Percentiles rank a stretch among this genome's conserved stretches.
phyloP scores from a whole-genome alignment of 2,329 filamentous ascomycete genomes.

The Juglanconis sp. region DNA sequence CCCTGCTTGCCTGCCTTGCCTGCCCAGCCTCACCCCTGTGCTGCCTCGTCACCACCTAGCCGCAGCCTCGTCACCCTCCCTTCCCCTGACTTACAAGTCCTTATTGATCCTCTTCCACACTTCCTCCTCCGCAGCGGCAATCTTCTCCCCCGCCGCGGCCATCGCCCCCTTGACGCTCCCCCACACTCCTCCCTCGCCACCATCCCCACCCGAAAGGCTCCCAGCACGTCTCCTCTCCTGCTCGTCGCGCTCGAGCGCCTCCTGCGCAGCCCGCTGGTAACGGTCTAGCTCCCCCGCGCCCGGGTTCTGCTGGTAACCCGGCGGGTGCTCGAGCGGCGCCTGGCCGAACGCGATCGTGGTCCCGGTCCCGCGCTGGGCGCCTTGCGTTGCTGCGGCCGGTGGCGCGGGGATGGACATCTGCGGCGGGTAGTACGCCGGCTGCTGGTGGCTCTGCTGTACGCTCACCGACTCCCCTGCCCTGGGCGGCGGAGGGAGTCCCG shows the following conservation, averaged over 20 bases:
- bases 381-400: slow-evolving; percentile 32
- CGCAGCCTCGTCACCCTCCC: background rate
- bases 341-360: slow-evolving; percentile 25
- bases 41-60: background rate
- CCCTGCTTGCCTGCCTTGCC: background rate
- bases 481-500: slow-evolving; percentile 47
- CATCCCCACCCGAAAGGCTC: slow-evolving; percentile 14
- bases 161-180: slow-evolving; percentile 56
- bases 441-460: slow-evolving; percentile 31
- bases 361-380: slow-evolving; percentile 34
- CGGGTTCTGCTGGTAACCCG: slow-evolving; percentile 56
- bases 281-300: slow-evolving; percentile 50
- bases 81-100: slow-evolving; percentile 32
- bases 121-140: slow-evolving; percentile 57
- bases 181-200: slow-evolving; percentile 48
- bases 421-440: slow-evolving; percentile 36
- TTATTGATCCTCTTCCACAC: slow-evolving; percentile 64
- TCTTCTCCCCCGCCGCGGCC: slow-evolving; percentile 52
- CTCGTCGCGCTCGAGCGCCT: slow-evolving; percentile 29
- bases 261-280: slow-evolving; percentile 42
- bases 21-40: background rate
- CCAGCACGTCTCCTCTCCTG: slow-evolving; percentile 24
- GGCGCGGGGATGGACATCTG: slow-evolving; percentile 53
- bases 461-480: slow-evolving; percentile 42
- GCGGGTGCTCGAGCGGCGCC: slow-evolving; percentile 40